Percentiles rank a stretch among this genome's conserved stretches.
These are phyloP conservation scores for Pseudogymnoascus sp. DNA, from an alignment of 2,329 filamentous ascomycete species.

Conservation along the genomic window DNA sequence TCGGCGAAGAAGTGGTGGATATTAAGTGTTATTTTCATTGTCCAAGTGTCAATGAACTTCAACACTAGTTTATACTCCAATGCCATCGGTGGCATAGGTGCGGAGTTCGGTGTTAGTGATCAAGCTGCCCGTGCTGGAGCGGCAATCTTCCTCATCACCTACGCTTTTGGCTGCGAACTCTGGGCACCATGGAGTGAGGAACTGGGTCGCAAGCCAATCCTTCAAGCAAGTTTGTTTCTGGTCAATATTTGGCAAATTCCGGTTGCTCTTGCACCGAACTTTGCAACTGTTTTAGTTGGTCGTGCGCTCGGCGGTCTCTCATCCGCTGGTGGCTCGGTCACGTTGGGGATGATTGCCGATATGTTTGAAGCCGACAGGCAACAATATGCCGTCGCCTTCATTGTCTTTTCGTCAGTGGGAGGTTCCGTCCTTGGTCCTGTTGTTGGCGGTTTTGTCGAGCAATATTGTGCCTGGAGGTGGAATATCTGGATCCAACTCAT, in stretches of 20 bases:
- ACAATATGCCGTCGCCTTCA: conserved; percentile 69
- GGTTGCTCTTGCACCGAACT: conserved; percentile 67
- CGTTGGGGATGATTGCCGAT: conserved; percentile 68
- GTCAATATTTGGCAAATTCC: conserved; percentile 74
- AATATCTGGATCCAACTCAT: conserved; percentile 82
- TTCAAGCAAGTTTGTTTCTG: conserved; percentile 66
- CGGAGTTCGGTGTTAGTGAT: conserved; percentile 60
- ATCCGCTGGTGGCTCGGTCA: conserved; percentile 67
- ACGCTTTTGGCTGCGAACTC: conserved; percentile 80
- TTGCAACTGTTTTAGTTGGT: conserved; percentile 62
- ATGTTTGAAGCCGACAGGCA: conserved; percentile 65
- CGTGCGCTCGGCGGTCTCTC: conserved; percentile 63
- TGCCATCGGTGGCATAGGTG: conserved; percentile 55
- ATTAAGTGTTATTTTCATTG: conserved; percentile 64
- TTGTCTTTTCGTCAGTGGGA: conserved; percentile 73
- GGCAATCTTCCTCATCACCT: conserved; percentile 70
- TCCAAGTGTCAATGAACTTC: conserved; percentile 74
- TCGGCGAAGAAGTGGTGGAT: conserved; percentile 65
- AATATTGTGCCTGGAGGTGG: conserved; percentile 65
- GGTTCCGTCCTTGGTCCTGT: conserved; percentile 72
- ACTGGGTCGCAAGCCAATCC: conserved; percentile 67
- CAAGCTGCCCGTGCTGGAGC: conserved; percentile 68
- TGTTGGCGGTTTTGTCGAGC: conserved; percentile 69
- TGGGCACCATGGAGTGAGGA: conserved; percentile 89
- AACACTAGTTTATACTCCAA: conserved; percentile 71